Conservation (phyloP, 441 rosid species). For the Kokia cookei region DNA sequence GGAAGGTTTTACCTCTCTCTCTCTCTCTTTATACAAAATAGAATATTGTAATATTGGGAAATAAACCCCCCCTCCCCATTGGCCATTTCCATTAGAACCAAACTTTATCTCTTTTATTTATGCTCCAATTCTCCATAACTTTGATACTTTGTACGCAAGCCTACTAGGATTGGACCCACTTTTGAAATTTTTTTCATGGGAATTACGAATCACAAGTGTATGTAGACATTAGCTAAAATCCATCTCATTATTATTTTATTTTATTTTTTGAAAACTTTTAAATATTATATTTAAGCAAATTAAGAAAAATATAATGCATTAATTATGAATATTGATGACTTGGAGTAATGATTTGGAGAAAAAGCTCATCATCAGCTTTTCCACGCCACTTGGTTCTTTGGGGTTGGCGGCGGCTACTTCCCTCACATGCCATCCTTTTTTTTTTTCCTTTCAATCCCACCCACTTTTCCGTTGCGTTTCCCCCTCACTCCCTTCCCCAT, state of each 20-base stretch:
- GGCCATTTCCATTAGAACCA: neutral
- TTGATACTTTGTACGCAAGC: conserved; percentile 30
- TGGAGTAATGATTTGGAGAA: conserved; percentile 51
- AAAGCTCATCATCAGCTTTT: conserved; percentile 46
- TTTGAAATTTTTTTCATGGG: neutral
- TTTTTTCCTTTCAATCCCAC: neutral
- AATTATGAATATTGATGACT: conserved; percentile 21
- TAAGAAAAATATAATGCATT: neutral
- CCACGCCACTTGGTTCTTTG: conserved; percentile 35
- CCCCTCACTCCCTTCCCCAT: neutral
- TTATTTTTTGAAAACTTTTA: neutral
- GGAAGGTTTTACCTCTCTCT: neutral
- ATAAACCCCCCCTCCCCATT: neutral
- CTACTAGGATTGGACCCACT: conserved; percentile 24
- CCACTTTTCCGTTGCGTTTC: neutral
- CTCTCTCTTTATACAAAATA: conserved; percentile 6
- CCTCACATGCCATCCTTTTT: neutral
- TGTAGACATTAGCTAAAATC: neutral
- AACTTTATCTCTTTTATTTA: conserved; percentile 9
- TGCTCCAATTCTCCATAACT: conserved; percentile 4
- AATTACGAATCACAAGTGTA: neutral
- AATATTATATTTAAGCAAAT: neutral
- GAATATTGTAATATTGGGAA: neutral
- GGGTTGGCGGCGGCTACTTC: conserved; percentile 28
- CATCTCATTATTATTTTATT: neutral